phyloP scores from a whole-genome alignment of 306 rosid species.

The Calophaca sinica region DNA sequence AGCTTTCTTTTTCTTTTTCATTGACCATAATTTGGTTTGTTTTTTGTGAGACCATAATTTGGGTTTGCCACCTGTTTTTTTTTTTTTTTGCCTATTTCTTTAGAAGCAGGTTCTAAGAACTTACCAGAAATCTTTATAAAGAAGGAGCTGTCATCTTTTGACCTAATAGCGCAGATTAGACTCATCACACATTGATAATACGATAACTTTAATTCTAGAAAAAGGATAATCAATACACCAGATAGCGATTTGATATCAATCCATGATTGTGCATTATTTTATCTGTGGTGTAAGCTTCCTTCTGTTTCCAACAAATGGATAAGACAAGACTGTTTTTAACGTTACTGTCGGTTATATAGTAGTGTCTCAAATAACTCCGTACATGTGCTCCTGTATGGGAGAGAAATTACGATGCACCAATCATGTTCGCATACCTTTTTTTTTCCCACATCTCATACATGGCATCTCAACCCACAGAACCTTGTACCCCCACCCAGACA shows the following conservation, averaged over 20 bases:
- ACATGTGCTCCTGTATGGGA: no score
- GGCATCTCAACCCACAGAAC: no score
- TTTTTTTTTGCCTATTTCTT: conserved; percentile 32
- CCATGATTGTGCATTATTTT: neutral
- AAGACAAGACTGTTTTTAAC: conserved; percentile 27
- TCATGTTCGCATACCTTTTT: no score
- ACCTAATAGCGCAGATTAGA: conserved; percentile 45
- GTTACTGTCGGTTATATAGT: no score
- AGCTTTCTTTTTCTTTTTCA: neutral
- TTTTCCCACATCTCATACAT: no score
- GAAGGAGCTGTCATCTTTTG: conserved; percentile 55
- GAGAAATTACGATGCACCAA: no score
- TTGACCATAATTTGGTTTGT: no score
- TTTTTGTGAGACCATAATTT: no score
- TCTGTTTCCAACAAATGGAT: conserved; percentile 7
- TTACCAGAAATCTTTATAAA: conserved; percentile 9
- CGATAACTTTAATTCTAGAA: conserved; percentile 32
- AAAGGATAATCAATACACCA: conserved; percentile 31
- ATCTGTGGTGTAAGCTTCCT: neutral
- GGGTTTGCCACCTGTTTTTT: neutral
- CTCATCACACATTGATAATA: neutral
- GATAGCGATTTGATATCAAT: conserved; percentile 15
- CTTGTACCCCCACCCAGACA: no score
- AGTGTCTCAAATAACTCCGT: no score
- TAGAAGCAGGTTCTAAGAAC: conserved; percentile 52